Evolutionary conservation across 257 asterid genomes (phyloP).

Genomic region (Perilla frutescens): DNA sequence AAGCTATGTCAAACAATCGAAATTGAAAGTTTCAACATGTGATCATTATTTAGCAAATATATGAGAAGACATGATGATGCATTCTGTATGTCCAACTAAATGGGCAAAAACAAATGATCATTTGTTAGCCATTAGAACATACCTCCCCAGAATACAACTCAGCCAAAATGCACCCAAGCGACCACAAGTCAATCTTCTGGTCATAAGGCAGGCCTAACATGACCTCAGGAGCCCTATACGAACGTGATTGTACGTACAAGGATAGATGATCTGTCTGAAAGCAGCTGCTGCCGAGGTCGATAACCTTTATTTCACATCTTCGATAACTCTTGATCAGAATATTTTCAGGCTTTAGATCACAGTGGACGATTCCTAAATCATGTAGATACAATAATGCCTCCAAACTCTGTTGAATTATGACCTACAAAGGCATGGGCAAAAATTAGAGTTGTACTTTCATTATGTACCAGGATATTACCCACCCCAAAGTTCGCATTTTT

Average conservation of each 20-base stretch:
- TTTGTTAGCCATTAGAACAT: constrained; percentile 9
- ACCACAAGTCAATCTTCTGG: constrained; percentile 86
- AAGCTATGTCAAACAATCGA: no score
- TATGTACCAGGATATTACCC: background rate
- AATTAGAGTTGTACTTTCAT: background rate
- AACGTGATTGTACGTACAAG: constrained; percentile 84
- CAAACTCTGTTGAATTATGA: constrained; percentile 72
- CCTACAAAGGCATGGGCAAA: constrained; percentile 48
- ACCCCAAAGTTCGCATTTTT: background rate
- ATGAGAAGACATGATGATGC: background rate
- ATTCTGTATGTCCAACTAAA: background rate
- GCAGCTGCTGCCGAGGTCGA: constrained; percentile 97
- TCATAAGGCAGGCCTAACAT: constrained; percentile 81
- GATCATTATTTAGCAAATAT: background rate
- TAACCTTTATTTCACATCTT: constrained; percentile 79
- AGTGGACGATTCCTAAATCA: constrained; percentile 79
- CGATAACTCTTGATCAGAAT: constrained; percentile 79
- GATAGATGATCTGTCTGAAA: constrained; percentile 72
- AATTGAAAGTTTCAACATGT: no score
- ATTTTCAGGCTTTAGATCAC: constrained; percentile 93
- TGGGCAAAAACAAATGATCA: background rate
- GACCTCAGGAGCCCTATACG: constrained; percentile 94
- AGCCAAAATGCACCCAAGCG: constrained; percentile 84
- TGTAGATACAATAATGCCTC: constrained; percentile 76
- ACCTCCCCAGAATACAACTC: constrained; percentile 91